These are phyloP conservation scores for Spinellus fusiger DNA, from an alignment of 192 early-diverging fungal species.

Conservation along the genomic window DNA sequence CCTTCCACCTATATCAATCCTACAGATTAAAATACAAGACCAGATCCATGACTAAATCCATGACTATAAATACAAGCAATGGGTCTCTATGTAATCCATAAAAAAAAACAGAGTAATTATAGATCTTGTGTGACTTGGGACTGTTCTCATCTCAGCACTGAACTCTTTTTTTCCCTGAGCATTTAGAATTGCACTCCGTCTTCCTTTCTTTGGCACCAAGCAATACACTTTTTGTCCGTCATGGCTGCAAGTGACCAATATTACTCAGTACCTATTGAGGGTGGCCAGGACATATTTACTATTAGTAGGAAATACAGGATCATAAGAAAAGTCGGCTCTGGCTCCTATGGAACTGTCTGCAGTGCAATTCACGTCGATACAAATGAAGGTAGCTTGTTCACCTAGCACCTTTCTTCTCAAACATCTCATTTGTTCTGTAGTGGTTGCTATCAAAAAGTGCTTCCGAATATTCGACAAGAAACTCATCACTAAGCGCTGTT, in stretches of 20 bases:
- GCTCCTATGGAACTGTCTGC: constrained; percentile 87
- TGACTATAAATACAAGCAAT: too few species aligned
- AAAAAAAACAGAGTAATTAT: too few species aligned
- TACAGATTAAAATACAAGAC: too few species aligned
- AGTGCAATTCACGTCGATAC: constrained; percentile 31
- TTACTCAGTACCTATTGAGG: constrained; percentile 22
- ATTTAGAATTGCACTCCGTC: too few species aligned
- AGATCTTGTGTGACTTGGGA: too few species aligned
- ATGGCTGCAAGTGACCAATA: constrained; percentile 7
- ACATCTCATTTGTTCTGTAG: constrained; percentile 28
- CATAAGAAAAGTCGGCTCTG: constrained; percentile 79
- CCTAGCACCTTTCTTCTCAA: constrained; percentile 40
- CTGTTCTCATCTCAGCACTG: too few species aligned
- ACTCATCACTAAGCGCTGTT: constrained; percentile 81
- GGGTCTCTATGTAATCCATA: too few species aligned
- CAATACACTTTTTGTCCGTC: background rate
- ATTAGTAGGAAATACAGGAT: constrained; percentile 56
- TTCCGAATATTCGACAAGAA: constrained; percentile 78
- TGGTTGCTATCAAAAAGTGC: constrained; percentile 93
- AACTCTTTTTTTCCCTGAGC: too few species aligned
- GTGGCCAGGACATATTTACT: constrained; percentile 26
- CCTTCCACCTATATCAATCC: too few species aligned
- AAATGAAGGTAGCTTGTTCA: constrained; percentile 19
- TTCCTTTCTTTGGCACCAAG: background rate
- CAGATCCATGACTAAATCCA: too few species aligned